Conservation (phyloP, 2,329 filamentous ascomycete species). For the Cordyceps cicadae region DNA sequence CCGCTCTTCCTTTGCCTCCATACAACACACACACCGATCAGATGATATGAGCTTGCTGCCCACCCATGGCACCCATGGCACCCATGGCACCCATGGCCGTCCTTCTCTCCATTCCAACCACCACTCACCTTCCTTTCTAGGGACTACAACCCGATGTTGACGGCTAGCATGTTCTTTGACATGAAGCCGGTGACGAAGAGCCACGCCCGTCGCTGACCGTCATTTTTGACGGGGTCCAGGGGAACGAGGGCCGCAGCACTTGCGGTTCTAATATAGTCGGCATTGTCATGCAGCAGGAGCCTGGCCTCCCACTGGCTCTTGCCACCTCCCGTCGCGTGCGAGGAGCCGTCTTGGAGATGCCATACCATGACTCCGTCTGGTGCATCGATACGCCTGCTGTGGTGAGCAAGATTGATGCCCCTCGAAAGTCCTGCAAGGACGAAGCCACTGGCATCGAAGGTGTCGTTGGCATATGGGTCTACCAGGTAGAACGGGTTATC, state of each 20-base stretch:
- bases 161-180: conserved; percentile 39
- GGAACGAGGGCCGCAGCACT: conserved; percentile 46
- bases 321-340: conserved; percentile 12
- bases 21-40: neutral
- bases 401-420: conserved; percentile 27
- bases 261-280: conserved; percentile 37
- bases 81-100: too few relatives aligned
- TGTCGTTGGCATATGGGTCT: conserved; percentile 39
- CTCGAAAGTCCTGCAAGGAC: conserved; percentile 40
- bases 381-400: conserved; percentile 25
- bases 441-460: conserved; percentile 44
- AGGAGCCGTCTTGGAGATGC: conserved; percentile 20
- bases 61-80: too few relatives aligned
- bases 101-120: neutral
- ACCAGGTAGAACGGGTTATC: conserved; percentile 53
- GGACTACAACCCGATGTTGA: conserved; percentile 44
- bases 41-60: neutral
- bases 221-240: conserved; percentile 37
- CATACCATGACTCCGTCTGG: conserved; percentile 40
- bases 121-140: conserved; percentile 7
- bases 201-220: conserved; percentile 42
- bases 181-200: conserved; percentile 50
- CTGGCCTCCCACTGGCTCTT: conserved; percentile 31
- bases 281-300: conserved; percentile 52
- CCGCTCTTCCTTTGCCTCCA: neutral